A percentile compares a stretch with the other conserved stretches of the same genome.
Conservation (phyloP, 345 rosid species). For the Odontarrhena argentea region DNA sequence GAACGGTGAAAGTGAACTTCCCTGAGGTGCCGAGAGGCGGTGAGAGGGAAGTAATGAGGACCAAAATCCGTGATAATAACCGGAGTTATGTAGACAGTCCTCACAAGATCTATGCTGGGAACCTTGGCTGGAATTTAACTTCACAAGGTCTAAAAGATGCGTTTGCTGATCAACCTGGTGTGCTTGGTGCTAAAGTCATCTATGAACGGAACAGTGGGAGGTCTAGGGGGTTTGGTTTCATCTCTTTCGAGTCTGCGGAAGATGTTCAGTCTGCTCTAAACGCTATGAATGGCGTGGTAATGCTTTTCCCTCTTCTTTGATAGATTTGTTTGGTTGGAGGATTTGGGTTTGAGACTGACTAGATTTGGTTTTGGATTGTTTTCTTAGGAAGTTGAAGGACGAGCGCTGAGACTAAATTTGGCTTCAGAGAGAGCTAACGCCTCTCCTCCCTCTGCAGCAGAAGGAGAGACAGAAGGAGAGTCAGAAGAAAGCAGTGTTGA, state of each 20-base stretch:
- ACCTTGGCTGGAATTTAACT: constrained; percentile 81
- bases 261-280: constrained; percentile 59
- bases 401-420: constrained; percentile 71
- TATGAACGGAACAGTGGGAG: constrained; percentile 73
- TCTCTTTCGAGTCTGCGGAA: constrained; percentile 73
- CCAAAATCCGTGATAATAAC: constrained; percentile 54
- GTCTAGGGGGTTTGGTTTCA: constrained; percentile 85
- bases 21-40: constrained; percentile 97
- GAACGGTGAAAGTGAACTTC: constrained; percentile 83
- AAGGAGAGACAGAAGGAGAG: constrained; percentile 37
- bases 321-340: constrained; percentile 1
- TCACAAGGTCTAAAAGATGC: constrained; percentile 75
- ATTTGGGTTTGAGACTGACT: constrained; percentile 13
- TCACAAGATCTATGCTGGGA: constrained; percentile 88
- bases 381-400: constrained; percentile 84
- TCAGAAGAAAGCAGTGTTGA: constrained; percentile 39
- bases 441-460: constrained; percentile 31
- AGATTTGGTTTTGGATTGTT: neutral
- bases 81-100: constrained; percentile 70
- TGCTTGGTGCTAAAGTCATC: constrained; percentile 79
- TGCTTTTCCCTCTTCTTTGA: constrained; percentile 16
- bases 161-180: constrained; percentile 68
- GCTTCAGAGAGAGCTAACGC: constrained; percentile 58
- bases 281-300: constrained; percentile 82
- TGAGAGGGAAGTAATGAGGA: constrained; percentile 74